Evolutionary conservation across 495 filamentous ascomycete genomes (phyloP), one percentile per base, ranked within the genome.

Genomic region (Trichoderma orchidacearum): DNA sequence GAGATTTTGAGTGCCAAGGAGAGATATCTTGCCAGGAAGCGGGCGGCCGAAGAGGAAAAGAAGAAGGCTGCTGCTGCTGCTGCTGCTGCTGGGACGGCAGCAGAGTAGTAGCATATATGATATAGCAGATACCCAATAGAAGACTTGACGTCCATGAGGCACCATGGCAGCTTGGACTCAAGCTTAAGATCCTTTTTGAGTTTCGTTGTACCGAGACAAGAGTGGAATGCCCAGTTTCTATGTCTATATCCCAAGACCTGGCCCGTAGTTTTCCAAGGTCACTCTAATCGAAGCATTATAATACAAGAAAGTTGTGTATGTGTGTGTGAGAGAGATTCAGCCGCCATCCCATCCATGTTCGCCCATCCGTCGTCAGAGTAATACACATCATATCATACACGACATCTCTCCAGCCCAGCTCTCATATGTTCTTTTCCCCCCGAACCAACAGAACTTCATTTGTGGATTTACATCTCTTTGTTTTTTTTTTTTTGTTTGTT

Each of bases 1-100:
- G 93, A 98, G 62, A 86, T 97, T 29, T 85, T 77, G 66, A 87
- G 87, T 65, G 91, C 91, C 6, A 86, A 82, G 67, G 91, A 95
- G 75, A 76, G 91, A 58, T 96, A 90, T 68, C 68, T 96, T 60
- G 86, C 87, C 55, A 75, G 91, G 67, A 95, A 95, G 74, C 79
- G 73, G 59, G 87, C 88, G 60, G 81, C 84, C n/a, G 87, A 86
- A 60, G 81, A 85, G 61, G 83, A 76, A 2, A 80, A 80, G 68
- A 80, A 75, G 63, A 75, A 76, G 45, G 78, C 29, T 32, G 53
- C 32, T 35, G 32, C 32, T n/a, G n/a, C n/a, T n/a, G n/a, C n/a
- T n/a, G n/a, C n/a, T n/a, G n/a, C n/a, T n/a, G n/a, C 18, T 7
- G 27, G 17, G 21, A 17, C 45, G 3, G 45, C 6, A 27, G 29